Base-by-base conservation (phyloP, 73 alveolate species). In the Paramecium biaurelia region DNA sequence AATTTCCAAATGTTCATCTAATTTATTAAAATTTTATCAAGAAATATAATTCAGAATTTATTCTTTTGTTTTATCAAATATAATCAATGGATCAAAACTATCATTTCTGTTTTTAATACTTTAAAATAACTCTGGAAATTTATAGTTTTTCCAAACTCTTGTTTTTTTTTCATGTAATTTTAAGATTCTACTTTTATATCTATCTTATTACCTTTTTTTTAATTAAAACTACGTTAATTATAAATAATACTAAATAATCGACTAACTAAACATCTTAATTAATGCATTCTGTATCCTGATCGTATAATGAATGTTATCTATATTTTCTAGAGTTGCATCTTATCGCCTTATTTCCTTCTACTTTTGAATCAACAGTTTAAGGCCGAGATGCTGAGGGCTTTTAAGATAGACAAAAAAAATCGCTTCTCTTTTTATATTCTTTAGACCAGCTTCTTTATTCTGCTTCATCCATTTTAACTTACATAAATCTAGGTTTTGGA, bases 141-240 rank as follows among this genome's bases (percentile, higher is more conserved):
- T 26, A 32, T 63, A 63, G 21, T 63, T 63, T 32, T 63, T 63
- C 84, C 84, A 63, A 4, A 30, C 45, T 63, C 26, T 30, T 11
- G 26, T 26, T 63, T 63, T 63, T 63, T 63, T 63, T 24, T 63
- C 84, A 63, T 63, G 84, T 26, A 63, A 63, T 24, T 63, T 63
- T 63, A 63, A 63, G 20, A 63, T 63, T 63, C 84, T 63, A 63
- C 84, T 63, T 32, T 63, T 63, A 63, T 63, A 63, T 63, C 84
- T 20, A 32, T 32, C 26, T 18, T 63, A 26, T 63, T 63, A 26
- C 28, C 84, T 63, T 26, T 32, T 63, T 63, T 63, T 63, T 30
- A 63, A 32, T 63, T 63, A 63, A 63, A 63, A 63, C 84, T 63
- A 32, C 41, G 41, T 30, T 63, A 63, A 32, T 63, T 23, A 30